Percentiles rank a stretch among this genome's conserved stretches.
These are phyloP conservation scores for Posidonia oceanica DNA, from an alignment of 116 monocot species.

Conservation along the genomic window DNA sequence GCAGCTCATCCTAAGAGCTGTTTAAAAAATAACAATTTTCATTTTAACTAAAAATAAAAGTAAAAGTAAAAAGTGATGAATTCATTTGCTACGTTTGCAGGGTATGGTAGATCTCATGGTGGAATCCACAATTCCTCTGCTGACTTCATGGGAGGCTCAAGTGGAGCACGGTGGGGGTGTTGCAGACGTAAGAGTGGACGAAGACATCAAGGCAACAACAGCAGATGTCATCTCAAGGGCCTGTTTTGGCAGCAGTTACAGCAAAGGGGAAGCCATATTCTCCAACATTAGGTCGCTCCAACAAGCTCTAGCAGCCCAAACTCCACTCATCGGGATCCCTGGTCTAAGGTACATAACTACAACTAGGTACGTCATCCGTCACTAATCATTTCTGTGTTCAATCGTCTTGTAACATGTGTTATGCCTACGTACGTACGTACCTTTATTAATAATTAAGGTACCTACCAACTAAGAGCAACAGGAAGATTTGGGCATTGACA, in stretches of 20 bases:
- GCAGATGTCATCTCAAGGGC: constrained; percentile 66
- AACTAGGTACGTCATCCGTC: too few species aligned
- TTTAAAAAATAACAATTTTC: too few species aligned
- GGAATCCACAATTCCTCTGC: constrained; percentile 22
- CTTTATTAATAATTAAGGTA: not conserved
- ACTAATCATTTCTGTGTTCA: too few species aligned
- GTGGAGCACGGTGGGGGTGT: constrained; percentile 23
- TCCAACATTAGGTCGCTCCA: constrained; percentile 29
- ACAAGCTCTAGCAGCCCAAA: constrained; percentile 14
- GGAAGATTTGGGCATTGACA: constrained; percentile 19
- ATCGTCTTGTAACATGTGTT: too few species aligned
- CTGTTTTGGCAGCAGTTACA: constrained; percentile 50
- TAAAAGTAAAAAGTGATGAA: not conserved
- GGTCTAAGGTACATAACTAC: constrained; percentile 16
- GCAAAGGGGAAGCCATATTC: constrained; percentile 50
- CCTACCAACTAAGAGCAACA: constrained; percentile 20
- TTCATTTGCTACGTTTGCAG: constrained; percentile 13
- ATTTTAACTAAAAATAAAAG: too few species aligned
- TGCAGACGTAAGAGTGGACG: constrained; percentile 37
- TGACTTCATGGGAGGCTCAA: constrained; percentile 32
- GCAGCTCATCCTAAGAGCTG: too few species aligned
- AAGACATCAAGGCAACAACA: constrained; percentile 34
- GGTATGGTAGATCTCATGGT: constrained; percentile 49
- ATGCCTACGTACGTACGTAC: too few species aligned
- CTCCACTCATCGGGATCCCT: constrained; percentile 28